A percentile compares a stretch with the other conserved stretches of the same genome.
Conservation (phyloP, 495 filamentous ascomycete species). For the Friedmanniomyces endolithicus region DNA sequence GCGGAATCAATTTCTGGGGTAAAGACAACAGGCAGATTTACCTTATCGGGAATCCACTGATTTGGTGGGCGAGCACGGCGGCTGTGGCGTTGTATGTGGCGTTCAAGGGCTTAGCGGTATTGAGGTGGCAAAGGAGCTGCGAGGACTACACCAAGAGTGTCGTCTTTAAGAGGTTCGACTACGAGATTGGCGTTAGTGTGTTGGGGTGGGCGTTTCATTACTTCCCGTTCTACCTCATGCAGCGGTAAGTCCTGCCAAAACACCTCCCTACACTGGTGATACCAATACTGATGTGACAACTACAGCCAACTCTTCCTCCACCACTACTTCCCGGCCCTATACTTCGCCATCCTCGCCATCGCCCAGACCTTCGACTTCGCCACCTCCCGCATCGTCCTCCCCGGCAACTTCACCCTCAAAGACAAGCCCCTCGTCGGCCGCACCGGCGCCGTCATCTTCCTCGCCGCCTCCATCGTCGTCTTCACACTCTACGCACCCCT, state of each 20-base stretch:
- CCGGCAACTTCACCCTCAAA: constrained; percentile 43
- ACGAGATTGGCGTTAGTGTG: constrained; percentile 81
- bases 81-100: constrained; percentile 63
- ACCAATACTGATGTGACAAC: not conserved
- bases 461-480: constrained; percentile 57
- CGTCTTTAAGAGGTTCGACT: constrained; percentile 91
- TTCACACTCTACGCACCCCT: constrained; percentile 79
- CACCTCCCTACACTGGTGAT: not conserved
- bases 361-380: constrained; percentile 83
- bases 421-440: constrained; percentile 64
- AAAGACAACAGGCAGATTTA: constrained; percentile 90
- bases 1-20: constrained; percentile 99
- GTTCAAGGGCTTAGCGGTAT: constrained; percentile 77
- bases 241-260: constrained; percentile 36
- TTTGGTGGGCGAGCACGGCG: constrained; percentile 87
- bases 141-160: constrained; percentile 60
- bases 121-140: constrained; percentile 89
- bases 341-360: constrained; percentile 81
- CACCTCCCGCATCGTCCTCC: constrained; percentile 49
- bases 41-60: constrained; percentile 84
- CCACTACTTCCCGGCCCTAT: constrained; percentile 91
- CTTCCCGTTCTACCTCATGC: constrained; percentile 96
- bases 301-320: constrained; percentile 77
- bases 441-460: constrained; percentile 52
- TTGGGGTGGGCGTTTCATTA: constrained; percentile 95